phyloP scores from a whole-genome alignment of 495 filamentous ascomycete species.

The Talaromyces stipitatus region DNA sequence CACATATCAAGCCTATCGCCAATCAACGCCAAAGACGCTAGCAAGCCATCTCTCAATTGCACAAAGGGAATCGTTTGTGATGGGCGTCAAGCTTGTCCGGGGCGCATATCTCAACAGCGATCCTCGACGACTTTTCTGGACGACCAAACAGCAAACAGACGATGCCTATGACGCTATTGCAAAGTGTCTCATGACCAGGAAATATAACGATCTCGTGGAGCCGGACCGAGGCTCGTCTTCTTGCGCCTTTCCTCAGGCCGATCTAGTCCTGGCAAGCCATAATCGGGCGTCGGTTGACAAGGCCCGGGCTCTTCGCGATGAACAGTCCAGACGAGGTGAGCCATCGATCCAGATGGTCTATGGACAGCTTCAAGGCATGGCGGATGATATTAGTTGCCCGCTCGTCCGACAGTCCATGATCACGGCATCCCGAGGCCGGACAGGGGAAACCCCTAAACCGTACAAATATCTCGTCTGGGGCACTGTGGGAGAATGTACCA shows the following conservation, averaged over 20 bases:
- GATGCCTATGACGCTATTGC: conserved; percentile 32
- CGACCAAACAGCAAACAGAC: conserved; percentile 35
- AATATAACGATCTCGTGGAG: conserved; percentile 17
- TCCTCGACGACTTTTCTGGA: conserved; percentile 27
- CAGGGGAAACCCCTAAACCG: conserved; percentile 39
- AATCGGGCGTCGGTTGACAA: conserved; percentile 25
- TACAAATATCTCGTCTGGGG: conserved; percentile 83
- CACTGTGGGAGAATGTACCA: conserved; percentile 70
- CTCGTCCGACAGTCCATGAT: conserved; percentile 44
- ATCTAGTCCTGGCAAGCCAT: conserved; percentile 35
- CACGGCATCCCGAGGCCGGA: background rate
- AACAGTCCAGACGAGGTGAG: conserved; percentile 26
- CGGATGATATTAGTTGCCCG: conserved; percentile 78
- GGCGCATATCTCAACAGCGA: conserved; percentile 64
- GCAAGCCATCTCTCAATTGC: conserved; percentile 55
- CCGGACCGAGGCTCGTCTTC: conserved; percentile 10
- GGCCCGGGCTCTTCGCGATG: conserved; percentile 36
- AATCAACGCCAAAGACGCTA: conserved; percentile 52
- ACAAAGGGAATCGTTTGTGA: conserved; percentile 52
- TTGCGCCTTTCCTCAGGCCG: conserved; percentile 18
- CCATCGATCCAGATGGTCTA: conserved; percentile 53
- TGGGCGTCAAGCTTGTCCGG: conserved; percentile 84
- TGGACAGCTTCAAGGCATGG: conserved; percentile 88
- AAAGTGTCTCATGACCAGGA: conserved; percentile 5
- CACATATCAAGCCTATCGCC: conserved; percentile 77